phyloP scores from a whole-genome alignment of 169 alveolate genomes.

The Theileria parva region DNA sequence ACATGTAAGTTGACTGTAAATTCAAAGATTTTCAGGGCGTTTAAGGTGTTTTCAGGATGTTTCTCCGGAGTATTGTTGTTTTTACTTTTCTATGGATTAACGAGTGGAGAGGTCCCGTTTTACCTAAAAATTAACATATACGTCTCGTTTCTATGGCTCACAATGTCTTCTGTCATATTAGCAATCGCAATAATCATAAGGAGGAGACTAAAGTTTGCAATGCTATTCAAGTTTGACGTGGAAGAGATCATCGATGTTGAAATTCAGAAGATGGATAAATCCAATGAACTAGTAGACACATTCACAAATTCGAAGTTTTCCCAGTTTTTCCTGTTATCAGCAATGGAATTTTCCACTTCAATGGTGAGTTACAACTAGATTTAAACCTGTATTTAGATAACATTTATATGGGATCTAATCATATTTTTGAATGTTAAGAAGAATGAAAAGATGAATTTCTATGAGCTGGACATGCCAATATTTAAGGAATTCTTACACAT shows the following conservation, averaged over 20 bases:
- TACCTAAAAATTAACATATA: conserved; percentile 43
- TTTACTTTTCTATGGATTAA: conserved; percentile 22
- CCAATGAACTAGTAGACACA: conserved; percentile 50
- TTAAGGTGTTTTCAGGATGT: conserved; percentile 15
- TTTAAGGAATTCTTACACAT: conserved; percentile 50
- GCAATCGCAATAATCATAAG: conserved; percentile 42
- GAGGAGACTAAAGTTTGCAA: conserved; percentile 27
- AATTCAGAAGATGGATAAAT: conserved; percentile 18
- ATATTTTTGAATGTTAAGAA: conserved; percentile 34
- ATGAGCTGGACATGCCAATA: conserved; percentile 44
- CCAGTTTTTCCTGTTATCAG: conserved; percentile 48
- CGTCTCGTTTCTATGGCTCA: conserved; percentile 59
- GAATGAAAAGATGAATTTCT: conserved; percentile 11
- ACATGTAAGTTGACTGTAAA: conserved; percentile 6
- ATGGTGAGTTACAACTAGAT: conserved; percentile 22
- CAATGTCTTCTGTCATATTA: conserved; percentile 51
- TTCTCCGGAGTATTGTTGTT: conserved; percentile 10
- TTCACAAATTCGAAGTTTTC: conserved; percentile 51
- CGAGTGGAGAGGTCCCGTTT: conserved; percentile 33
- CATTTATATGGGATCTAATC: conserved; percentile 49
- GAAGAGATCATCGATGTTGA: conserved; percentile 5
- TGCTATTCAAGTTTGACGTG: conserved; percentile 17
- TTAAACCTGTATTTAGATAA: conserved; percentile 23
- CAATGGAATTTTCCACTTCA: conserved; percentile 51
- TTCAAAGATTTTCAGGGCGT: conserved; percentile 22